Evolutionary conservation across 192 early-diverging fungal species (phyloP).

Genomic region (Backusella westeae): DNA sequence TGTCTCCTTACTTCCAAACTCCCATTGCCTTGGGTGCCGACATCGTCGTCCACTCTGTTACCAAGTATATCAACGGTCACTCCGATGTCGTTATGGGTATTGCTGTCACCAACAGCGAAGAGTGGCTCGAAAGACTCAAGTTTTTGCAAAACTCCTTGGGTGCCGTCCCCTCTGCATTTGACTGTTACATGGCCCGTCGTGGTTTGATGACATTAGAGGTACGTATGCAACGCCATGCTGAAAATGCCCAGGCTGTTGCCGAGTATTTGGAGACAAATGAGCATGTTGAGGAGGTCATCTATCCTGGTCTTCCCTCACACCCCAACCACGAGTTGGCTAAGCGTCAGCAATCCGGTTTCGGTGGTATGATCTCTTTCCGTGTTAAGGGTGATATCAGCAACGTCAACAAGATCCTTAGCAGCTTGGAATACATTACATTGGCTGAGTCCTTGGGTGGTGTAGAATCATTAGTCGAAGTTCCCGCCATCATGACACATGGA

Average conservation of each 20-base stretch:
- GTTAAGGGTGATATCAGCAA: constrained; percentile 78
- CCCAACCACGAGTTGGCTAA: constrained; percentile 90
- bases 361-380: constrained; percentile 96
- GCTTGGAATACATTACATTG: constrained; percentile 82
- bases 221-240: constrained; percentile 89
- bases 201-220: constrained; percentile 95
- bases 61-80: constrained; percentile 99
- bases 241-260: constrained; percentile 85
- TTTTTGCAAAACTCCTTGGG: constrained; percentile 99
- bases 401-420: constrained; percentile 81
- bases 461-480: constrained; percentile 92
- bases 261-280: constrained; percentile 67
- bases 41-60: constrained; percentile 96
- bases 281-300: constrained; percentile 84
- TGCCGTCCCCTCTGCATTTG: constrained; percentile 93
- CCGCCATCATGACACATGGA: constrained; percentile 96
- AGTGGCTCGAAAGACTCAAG: constrained; percentile 67
- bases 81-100: constrained; percentile 99
- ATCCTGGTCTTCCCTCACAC: constrained; percentile 90
- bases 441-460: constrained; percentile 98
- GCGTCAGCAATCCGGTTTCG: constrained; percentile 88
- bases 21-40: constrained; percentile 93
- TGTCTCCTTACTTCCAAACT: constrained; percentile 87
- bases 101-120: constrained; percentile 77
- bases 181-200: constrained; percentile 93